Evolutionary conservation across 1,284 basidiomycete species (phyloP).

Genomic region (Ustilago xerochloae): DNA sequence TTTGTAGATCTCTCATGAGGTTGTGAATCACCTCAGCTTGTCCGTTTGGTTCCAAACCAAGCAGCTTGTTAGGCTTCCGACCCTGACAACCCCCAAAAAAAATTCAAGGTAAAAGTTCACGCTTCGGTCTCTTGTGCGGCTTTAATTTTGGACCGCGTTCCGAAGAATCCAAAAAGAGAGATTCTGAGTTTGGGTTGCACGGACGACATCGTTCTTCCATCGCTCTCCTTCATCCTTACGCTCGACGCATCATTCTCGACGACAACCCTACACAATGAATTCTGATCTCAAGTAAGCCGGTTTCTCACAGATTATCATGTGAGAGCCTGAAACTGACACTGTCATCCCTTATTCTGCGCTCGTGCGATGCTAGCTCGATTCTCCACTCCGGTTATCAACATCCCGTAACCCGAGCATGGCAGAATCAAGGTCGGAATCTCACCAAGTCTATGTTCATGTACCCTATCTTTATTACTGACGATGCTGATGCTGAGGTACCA

Average conservation of each 20-base stretch:
- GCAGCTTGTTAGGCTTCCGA: not conserved
- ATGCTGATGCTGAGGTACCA: slow-evolving; percentile 47
- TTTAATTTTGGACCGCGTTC: slow-evolving; percentile 8
- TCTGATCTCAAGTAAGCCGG: slow-evolving; percentile 43
- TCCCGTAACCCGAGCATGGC: slow-evolving; percentile 57
- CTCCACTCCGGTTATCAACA: slow-evolving; percentile 63
- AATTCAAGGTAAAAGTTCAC: no score
- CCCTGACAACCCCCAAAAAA: not conserved
- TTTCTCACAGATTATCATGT: not conserved
- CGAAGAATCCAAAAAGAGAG: slow-evolving; percentile 9
- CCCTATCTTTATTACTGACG: slow-evolving; percentile 67
- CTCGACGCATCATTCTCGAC: not conserved
- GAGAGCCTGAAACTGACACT: not conserved
- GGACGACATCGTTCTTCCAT: slow-evolving; percentile 20
- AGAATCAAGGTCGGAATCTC: slow-evolving; percentile 52
- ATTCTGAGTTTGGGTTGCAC: no score
- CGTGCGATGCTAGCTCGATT: slow-evolving; percentile 47
- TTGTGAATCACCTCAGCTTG: no score
- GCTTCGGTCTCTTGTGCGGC: slow-evolving; percentile 12
- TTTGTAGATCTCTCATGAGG: no score
- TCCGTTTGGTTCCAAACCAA: no score
- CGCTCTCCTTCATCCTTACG: not conserved
- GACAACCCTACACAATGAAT: slow-evolving; percentile 17
- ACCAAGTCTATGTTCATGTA: slow-evolving; percentile 67
- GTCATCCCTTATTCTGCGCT: no score